A percentile compares a stretch with the other conserved stretches of the same genome.
Evolutionary conservation across 23 red algal species (phyloP).

Genomic region (Chondrus crispus): DNA sequence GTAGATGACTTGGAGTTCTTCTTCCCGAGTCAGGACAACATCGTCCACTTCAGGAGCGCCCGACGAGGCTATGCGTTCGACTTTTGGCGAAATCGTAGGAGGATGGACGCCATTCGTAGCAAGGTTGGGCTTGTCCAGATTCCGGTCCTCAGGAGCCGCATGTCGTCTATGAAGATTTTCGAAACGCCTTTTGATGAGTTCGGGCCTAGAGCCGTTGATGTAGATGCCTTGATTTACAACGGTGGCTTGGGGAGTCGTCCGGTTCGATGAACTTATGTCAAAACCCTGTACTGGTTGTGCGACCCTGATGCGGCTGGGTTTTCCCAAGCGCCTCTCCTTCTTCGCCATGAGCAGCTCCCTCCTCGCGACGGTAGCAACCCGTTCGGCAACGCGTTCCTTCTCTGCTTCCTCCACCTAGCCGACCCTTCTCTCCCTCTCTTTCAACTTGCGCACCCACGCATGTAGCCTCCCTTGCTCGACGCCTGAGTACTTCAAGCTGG

Average conservation of each 20-base stretch:
- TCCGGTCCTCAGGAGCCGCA: slow-evolving; percentile 27
- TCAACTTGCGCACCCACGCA: too few relatives aligned
- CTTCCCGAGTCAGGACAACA: slow-evolving; percentile 33
- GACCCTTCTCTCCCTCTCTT: too few relatives aligned
- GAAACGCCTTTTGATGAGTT: slow-evolving; percentile 57
- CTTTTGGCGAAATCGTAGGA: slow-evolving; percentile 4
- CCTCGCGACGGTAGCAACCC: too few relatives aligned
- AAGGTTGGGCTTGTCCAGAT: not conserved
- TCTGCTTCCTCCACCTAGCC: too few relatives aligned
- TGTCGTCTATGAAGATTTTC: not conserved
- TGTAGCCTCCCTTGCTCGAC: too few relatives aligned
- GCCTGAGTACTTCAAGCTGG: too few relatives aligned
- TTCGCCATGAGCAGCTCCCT: too few relatives aligned
- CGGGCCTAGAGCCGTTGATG: slow-evolving; percentile 34
- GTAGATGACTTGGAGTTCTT: slow-evolving; percentile 45
- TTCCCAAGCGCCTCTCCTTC: too few relatives aligned
- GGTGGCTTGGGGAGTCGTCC: slow-evolving; percentile 10
- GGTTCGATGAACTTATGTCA: slow-evolving; percentile 30
- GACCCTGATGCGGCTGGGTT: too few relatives aligned
- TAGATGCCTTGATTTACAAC: slow-evolving; percentile 35
- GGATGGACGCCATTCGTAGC: not conserved
- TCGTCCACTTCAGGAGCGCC: slow-evolving; percentile 40
- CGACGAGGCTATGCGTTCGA: slow-evolving; percentile 1
- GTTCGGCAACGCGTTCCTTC: too few relatives aligned
- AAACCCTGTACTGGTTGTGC: too few relatives aligned